A percentile compares a stretch with the other conserved stretches of the same genome.
Evolutionary conservation across 805 yeast genomes (phyloP).

Genomic region (Candida silvicultrix): DNA sequence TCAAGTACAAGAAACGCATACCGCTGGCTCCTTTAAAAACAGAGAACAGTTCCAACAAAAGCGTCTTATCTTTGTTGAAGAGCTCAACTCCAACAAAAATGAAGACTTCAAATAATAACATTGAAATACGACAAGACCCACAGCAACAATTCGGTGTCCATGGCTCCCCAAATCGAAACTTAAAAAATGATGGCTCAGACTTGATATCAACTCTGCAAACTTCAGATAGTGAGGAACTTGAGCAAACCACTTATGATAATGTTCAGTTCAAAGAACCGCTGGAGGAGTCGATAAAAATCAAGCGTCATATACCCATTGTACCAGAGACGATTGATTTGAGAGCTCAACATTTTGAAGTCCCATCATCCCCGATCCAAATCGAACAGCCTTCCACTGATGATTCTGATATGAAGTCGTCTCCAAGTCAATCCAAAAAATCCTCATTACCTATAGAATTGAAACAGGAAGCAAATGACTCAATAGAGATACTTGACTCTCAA

Average conservation of each 20-base stretch:
- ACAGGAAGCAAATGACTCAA: conserved; percentile 1
- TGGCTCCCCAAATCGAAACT: neutral
- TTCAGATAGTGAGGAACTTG: neutral
- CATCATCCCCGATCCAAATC: neutral
- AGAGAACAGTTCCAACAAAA: neutral
- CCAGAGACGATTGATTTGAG: conserved; percentile 4
- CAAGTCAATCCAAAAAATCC: neutral
- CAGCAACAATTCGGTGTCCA: neutral
- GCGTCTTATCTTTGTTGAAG: neutral
- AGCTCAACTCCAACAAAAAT: neutral
- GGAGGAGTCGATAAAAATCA: neutral
- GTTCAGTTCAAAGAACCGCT: neutral
- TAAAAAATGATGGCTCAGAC: neutral
- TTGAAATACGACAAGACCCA: neutral
- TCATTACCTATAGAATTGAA: conserved; percentile 9
- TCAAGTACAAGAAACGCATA: neutral
- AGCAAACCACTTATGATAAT: neutral
- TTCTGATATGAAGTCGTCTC: neutral
- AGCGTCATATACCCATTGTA: neutral
- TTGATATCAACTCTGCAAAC: conserved; percentile 7
- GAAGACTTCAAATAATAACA: neutral
- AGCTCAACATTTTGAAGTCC: conserved; percentile 3
- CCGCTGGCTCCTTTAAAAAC: neutral
- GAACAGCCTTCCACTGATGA: neutral
- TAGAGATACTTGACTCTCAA: conserved; percentile 10